Conservation (phyloP, 257 asterid genomes). For the Paulownia fortunei region DNA sequence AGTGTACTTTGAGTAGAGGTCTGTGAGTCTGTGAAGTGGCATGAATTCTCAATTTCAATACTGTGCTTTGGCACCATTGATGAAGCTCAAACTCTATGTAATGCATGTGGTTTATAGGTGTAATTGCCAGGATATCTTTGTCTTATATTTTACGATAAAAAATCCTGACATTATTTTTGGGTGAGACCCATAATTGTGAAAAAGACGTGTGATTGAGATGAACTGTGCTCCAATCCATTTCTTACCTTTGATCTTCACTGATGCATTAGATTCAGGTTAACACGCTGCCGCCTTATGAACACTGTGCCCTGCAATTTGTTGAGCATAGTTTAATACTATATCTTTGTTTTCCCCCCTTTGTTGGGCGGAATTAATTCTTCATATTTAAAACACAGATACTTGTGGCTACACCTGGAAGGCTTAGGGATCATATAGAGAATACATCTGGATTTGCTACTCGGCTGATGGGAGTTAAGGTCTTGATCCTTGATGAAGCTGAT, state of each 20-base stretch:
- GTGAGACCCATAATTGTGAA: not conserved
- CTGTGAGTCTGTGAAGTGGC: not conserved
- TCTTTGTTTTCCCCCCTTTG: not conserved
- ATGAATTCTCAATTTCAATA: not conserved
- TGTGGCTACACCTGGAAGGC: conserved; percentile 99
- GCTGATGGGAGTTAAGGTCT: conserved; percentile 88
- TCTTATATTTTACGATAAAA: not conserved
- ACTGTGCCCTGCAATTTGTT: not conserved
- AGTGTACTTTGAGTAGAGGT: not conserved
- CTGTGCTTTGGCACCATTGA: not conserved
- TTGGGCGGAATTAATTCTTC: conserved; percentile 6
- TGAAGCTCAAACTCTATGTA: not conserved
- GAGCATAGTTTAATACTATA: not conserved
- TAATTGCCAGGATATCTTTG: not conserved
- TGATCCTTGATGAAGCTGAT: conserved; percentile 98
- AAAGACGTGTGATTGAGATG: not conserved
- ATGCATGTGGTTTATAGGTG: not conserved
- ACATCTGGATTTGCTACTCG: conserved; percentile 97
- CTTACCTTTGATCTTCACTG: not conserved
- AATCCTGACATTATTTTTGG: not conserved
- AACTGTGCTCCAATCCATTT: not conserved
- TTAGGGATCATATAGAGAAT: conserved; percentile 90
- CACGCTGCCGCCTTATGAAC: not conserved
- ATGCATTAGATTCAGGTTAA: not conserved
- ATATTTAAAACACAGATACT: conserved; percentile 67